Conservation (phyloP, 2,329 filamentous ascomycete species). For the Alternaria solani region DNA sequence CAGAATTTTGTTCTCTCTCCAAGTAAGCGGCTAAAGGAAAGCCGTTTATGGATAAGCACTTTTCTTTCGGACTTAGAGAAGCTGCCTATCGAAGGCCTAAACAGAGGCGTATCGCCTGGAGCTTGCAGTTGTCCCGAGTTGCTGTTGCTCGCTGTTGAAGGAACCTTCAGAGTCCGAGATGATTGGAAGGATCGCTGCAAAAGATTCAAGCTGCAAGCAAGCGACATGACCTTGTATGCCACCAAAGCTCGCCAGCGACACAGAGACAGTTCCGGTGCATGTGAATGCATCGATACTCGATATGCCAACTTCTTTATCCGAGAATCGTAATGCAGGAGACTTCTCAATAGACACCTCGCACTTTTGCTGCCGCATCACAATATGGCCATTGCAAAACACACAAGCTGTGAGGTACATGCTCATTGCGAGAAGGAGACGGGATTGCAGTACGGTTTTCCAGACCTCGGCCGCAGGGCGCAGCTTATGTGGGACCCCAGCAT, state of each 20-base stretch:
- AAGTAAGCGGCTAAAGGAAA: neutral
- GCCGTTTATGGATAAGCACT: neutral
- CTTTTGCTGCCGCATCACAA: neutral
- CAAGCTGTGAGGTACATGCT: neutral
- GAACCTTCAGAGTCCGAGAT: neutral
- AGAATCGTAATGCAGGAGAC: neutral
- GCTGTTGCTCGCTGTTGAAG: neutral
- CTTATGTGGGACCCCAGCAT: neutral
- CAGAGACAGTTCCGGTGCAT: neutral
- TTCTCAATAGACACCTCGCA: neutral
- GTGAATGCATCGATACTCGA: neutral
- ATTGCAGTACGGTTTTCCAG: neutral
- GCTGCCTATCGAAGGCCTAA: neutral
- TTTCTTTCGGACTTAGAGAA: neutral
- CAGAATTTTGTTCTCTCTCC: neutral
- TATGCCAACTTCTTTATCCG: neutral
- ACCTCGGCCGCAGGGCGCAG: slow-evolving; percentile 1
- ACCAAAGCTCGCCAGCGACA: neutral
- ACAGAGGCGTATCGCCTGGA: neutral
- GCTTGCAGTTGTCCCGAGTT: neutral
- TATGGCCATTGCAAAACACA: neutral
- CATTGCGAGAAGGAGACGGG: neutral
- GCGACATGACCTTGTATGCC: neutral
- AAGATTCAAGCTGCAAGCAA: neutral
- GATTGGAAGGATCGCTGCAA: neutral